Percentiles rank a stretch among this genome's conserved stretches.
These are phyloP conservation scores for Barnettozyma californica DNA, from an alignment of 805 yeast genomes.

Conservation along the genomic window DNA sequence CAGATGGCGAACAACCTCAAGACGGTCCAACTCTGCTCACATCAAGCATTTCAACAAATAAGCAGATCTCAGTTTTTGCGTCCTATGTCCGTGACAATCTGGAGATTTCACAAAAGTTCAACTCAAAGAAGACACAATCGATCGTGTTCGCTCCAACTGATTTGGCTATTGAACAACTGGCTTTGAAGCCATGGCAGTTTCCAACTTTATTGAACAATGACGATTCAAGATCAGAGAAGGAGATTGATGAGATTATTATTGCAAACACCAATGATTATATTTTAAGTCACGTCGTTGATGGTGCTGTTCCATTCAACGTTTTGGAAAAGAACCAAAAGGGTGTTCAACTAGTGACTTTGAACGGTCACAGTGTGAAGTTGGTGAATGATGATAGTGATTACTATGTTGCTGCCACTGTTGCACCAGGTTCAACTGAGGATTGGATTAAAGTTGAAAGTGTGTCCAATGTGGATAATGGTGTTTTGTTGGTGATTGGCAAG, in stretches of 20 bases:
- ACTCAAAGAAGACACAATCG: slow-evolving; percentile 34
- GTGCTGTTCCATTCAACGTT: slow-evolving; percentile 21
- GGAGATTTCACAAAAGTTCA: slow-evolving; percentile 43
- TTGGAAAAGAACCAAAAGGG: slow-evolving; percentile 18
- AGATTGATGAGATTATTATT: slow-evolving; percentile 44
- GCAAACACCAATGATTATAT: slow-evolving; percentile 55
- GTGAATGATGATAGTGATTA: slow-evolving; percentile 32
- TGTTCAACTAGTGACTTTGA: slow-evolving; percentile 29
- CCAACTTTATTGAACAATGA: slow-evolving; percentile 43
- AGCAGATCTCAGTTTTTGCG: slow-evolving; percentile 55
- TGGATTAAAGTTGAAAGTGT: slow-evolving; percentile 30
- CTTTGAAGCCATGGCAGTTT: slow-evolving; percentile 77
- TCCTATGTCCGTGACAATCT: slow-evolving; percentile 64
- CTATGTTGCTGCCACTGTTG: slow-evolving; percentile 27
- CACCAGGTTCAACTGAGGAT: slow-evolving; percentile 30
- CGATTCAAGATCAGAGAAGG: slow-evolving; percentile 28
- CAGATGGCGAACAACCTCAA: slow-evolving; percentile 27
- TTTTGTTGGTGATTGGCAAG: slow-evolving; percentile 35
- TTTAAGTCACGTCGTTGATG: slow-evolving; percentile 52
- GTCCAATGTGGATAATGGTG: slow-evolving; percentile 40
- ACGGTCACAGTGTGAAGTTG: slow-evolving; percentile 32
- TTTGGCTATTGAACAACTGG: slow-evolving; percentile 45
- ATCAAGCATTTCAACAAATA: slow-evolving; percentile 28
- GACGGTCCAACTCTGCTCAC: slow-evolving; percentile 25
- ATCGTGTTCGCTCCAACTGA: slow-evolving; percentile 72